phyloP scores from a whole-genome alignment of 306 rosid species.

The Castanea sativa region DNA sequence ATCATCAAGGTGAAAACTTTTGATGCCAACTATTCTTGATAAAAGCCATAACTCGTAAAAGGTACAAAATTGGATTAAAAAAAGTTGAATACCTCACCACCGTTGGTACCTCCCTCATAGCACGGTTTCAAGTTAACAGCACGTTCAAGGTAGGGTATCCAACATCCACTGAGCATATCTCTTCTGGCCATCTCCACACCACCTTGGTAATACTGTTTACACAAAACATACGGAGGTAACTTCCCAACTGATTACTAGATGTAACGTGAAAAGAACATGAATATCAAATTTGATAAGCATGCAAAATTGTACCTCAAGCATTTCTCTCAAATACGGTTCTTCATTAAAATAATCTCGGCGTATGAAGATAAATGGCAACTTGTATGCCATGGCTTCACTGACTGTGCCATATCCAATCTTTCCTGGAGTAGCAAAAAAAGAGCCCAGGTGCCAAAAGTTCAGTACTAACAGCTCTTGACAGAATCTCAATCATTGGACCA shows the following conservation, averaged over 20 bases:
- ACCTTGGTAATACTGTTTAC: constrained; percentile 66
- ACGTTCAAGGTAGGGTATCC: constrained; percentile 97
- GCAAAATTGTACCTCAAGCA: constrained; percentile 73
- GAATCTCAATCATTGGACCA: no score
- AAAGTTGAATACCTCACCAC: constrained; percentile 73
- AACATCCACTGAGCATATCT: constrained; percentile 94
- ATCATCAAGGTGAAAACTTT: no score
- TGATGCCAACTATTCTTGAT: no score
- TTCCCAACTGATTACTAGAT: background rate
- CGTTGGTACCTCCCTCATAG: constrained; percentile 89
- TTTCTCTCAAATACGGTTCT: constrained; percentile 95
- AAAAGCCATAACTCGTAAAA: no score
- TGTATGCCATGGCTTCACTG: constrained; percentile 90
- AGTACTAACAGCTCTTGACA: no score
- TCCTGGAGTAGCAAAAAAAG: constrained; percentile 39
- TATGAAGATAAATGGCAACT: constrained; percentile 90
- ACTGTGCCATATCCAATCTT: constrained; percentile 96
- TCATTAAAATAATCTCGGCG: constrained; percentile 98
- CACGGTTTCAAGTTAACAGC: constrained; percentile 91
- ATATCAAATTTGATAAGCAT: background rate
- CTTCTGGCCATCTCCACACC: constrained; percentile 98
- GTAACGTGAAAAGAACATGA: background rate
- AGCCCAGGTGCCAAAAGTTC: background rate
- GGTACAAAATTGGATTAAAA: background rate
- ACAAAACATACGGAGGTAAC: background rate